phyloP scores from a whole-genome alignment of 768 basidiomycete species.

The Nidularia pulvinata region DNA sequence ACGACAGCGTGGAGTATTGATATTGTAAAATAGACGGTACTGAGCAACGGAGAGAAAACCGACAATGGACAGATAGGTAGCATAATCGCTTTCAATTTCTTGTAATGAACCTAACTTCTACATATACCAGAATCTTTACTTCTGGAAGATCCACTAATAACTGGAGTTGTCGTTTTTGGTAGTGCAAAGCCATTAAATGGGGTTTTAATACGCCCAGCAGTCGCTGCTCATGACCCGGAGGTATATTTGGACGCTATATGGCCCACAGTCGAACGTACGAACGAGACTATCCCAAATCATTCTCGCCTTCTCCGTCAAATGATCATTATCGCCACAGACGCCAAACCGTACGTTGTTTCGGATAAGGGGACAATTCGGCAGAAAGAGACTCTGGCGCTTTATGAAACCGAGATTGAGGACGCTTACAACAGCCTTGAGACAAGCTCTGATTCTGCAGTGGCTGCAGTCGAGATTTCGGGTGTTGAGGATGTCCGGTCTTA shows the following conservation, averaged over 20 bases:
- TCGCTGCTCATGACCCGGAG: neutral
- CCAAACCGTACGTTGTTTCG: constrained; percentile 14
- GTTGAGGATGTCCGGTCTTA: constrained; percentile 4
- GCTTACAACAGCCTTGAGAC: constrained; percentile 14
- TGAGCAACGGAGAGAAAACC: constrained; percentile 26
- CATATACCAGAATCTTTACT: constrained; percentile 14
- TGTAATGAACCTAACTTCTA: neutral
- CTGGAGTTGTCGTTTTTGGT: constrained; percentile 17
- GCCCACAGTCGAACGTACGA: constrained; percentile 16
- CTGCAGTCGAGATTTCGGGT: neutral
- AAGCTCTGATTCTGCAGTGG: neutral
- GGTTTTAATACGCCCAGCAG: constrained; percentile 10
- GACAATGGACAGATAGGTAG: constrained; percentile 21
- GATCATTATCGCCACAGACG: constrained; percentile 12
- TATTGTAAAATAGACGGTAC: constrained; percentile 13
- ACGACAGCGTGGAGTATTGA: neutral
- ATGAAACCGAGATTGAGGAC: constrained; percentile 18
- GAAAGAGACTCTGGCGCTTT: constrained; percentile 12
- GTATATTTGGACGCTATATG: constrained; percentile 14
- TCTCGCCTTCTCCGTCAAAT: constrained; percentile 19
- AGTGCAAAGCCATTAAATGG: constrained; percentile 17
- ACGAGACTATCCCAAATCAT: constrained; percentile 17
- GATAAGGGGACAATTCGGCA: constrained; percentile 19
- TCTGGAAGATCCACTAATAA: constrained; percentile 12
- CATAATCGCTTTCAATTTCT: neutral